Conservation (phyloP, 805 yeast genomes). For the Candida ortonii region DNA sequence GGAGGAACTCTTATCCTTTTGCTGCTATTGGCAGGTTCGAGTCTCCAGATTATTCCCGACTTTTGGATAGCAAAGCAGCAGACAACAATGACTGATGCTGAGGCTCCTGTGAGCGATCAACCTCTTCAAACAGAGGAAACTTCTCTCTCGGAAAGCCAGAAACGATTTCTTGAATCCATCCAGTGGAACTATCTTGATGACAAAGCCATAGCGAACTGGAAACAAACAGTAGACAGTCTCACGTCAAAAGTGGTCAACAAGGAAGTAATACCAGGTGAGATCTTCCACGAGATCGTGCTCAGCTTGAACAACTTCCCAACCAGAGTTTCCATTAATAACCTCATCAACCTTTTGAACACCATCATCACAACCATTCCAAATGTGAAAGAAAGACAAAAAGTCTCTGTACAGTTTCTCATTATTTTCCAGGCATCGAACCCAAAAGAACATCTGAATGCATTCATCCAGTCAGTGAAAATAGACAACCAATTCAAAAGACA, state of each 20-base stretch:
- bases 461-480: slow-evolving; percentile 27
- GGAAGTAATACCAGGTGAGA: slow-evolving; percentile 11
- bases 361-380: slow-evolving; percentile 18
- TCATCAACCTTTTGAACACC: slow-evolving; percentile 21
- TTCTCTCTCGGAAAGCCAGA: slow-evolving; percentile 1
- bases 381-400: slow-evolving; percentile 22
- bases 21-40: too few species aligned
- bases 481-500: slow-evolving; percentile 27
- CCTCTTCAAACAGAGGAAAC: neutral
- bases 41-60: too few species aligned
- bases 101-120: neutral
- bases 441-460: slow-evolving; percentile 15
- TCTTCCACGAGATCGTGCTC: slow-evolving; percentile 29
- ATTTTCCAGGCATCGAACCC: slow-evolving; percentile 27
- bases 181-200: slow-evolving; percentile 19
- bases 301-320: slow-evolving; percentile 22
- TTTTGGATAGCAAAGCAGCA: too few species aligned
- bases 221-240: slow-evolving; percentile 9
- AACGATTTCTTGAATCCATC: slow-evolving; percentile 4
- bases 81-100: too few species aligned
- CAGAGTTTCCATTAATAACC: slow-evolving; percentile 18
- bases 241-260: slow-evolving; percentile 11
- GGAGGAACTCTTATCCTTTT: too few species aligned
- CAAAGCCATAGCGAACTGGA: slow-evolving; percentile 13
- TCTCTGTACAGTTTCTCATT: slow-evolving; percentile 25